Conservation (phyloP, 2,329 filamentous ascomycete genomes). For the Fusarium hostae region DNA sequence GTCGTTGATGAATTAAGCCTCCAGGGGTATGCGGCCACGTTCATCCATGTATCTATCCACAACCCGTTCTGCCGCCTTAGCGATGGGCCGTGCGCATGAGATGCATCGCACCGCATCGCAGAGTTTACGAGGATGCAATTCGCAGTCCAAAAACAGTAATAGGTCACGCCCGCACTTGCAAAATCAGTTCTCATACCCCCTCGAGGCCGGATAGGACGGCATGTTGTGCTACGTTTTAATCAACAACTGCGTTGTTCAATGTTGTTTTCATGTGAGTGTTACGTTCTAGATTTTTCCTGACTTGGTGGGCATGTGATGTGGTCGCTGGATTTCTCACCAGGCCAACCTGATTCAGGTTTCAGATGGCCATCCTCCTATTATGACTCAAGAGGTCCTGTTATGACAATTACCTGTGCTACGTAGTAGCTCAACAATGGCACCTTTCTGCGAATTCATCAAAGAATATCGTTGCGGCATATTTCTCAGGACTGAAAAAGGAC, state of each 20-base stretch:
- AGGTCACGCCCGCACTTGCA: conserved; percentile 20
- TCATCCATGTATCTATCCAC: conserved; percentile 8
- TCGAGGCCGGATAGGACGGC: conserved; percentile 6
- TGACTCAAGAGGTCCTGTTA: conserved; percentile 1
- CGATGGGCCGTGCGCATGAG: conserved; percentile 7
- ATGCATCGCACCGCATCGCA: conserved; percentile 1
- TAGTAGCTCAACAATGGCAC: not conserved
- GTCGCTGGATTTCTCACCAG: not conserved
- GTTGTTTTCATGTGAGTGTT: not conserved
- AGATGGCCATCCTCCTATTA: not conserved
- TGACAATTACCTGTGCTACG: not conserved
- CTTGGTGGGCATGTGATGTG: not conserved
- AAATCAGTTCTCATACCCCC: not conserved
- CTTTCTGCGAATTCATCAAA: not conserved
- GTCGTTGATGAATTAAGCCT: not conserved
- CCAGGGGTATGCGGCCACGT: not conserved
- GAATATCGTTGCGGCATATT: not conserved
- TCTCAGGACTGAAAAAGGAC: not conserved
- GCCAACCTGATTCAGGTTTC: conserved; percentile 1
- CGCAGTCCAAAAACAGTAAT: conserved; percentile 19
- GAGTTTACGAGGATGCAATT: conserved; percentile 12
- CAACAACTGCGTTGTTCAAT: not conserved
- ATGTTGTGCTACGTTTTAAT: not conserved
- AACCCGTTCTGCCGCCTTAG: conserved; percentile 14
- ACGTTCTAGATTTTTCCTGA: conserved; percentile 8